Conservation (phyloP, 805 yeast genomes). For the Naumovozyma castellii region DNA sequence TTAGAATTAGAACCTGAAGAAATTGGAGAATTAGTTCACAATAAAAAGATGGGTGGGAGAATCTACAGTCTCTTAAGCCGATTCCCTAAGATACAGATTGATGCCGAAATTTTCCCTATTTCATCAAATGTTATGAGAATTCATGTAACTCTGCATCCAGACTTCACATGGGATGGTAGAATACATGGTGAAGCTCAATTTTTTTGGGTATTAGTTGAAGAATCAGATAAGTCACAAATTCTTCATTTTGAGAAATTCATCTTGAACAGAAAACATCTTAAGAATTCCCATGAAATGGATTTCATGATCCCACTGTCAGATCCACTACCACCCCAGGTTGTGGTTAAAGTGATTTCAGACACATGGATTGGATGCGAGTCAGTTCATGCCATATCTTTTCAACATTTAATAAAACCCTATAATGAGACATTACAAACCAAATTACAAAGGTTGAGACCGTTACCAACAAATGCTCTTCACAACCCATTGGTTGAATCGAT, state of each 20-base stretch:
- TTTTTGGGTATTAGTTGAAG: constrained; percentile 91
- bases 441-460: constrained; percentile 69
- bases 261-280: constrained; percentile 48
- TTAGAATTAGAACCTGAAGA: constrained; percentile 68
- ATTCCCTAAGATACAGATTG: constrained; percentile 68
- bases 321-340: constrained; percentile 83
- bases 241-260: constrained; percentile 78
- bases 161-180: constrained; percentile 76
- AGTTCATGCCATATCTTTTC: constrained; percentile 70
- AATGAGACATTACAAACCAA: constrained; percentile 81
- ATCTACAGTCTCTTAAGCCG: constrained; percentile 52
- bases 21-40: constrained; percentile 84
- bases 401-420: constrained; percentile 79
- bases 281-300: constrained; percentile 60
- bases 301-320: constrained; percentile 87
- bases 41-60: constrained; percentile 58
- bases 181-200: constrained; percentile 76
- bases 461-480: constrained; percentile 75
- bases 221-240: constrained; percentile 61
- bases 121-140: constrained; percentile 79
- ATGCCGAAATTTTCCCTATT: constrained; percentile 80
- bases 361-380: constrained; percentile 84
- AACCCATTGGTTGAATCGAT: constrained; percentile 56
- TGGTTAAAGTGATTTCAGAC: constrained; percentile 72
- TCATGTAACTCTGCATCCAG: constrained; percentile 59